phyloP scores from a whole-genome alignment of 805 yeast genomes.

The Ogataea nonfermentans region DNA sequence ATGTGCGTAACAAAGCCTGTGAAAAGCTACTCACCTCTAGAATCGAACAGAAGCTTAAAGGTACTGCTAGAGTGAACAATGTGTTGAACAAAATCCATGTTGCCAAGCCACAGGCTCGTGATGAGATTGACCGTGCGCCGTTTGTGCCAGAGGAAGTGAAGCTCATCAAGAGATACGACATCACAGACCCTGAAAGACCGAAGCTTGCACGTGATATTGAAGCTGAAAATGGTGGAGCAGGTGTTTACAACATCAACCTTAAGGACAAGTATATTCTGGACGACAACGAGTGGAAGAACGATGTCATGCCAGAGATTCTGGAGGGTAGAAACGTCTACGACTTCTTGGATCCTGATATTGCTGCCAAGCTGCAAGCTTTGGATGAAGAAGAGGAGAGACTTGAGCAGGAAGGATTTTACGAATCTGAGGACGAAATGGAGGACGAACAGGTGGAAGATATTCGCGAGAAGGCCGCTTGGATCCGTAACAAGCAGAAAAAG shows the following conservation, averaged over 20 bases:
- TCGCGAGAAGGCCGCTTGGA: conserved; percentile 89
- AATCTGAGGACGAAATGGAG: conserved; percentile 69
- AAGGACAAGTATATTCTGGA: conserved; percentile 90
- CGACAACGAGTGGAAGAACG: conserved; percentile 97
- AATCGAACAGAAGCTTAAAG: conserved; percentile 94
- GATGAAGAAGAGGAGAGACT: conserved; percentile 97
- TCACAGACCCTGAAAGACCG: conserved; percentile 78
- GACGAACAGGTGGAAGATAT: conserved; percentile 60
- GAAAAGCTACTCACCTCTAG: conserved; percentile 93
- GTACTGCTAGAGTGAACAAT: conserved; percentile 81
- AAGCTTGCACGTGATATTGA: conserved; percentile 84
- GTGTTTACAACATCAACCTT: conserved; percentile 91
- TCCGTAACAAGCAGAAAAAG: conserved; percentile 89
- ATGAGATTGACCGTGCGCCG: conserved; percentile 76
- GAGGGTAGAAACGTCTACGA: conserved; percentile 97
- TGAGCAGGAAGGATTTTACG: conserved; percentile 93
- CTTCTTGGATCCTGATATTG: conserved; percentile 94
- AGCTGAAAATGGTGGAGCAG: conserved; percentile 97
- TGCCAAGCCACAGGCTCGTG: conserved; percentile 85
- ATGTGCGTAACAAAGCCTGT: conserved; percentile 94
- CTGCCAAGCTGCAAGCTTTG: conserved; percentile 86
- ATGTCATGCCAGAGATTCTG: conserved; percentile 92
- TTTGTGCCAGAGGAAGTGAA: conserved; percentile 77
- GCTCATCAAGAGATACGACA: conserved; percentile 62
- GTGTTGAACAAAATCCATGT: conserved; percentile 95